These are phyloP conservation scores for Paraphoma sp. DNA, from an alignment of 2,329 filamentous ascomycete species.

Conservation along the genomic window DNA sequence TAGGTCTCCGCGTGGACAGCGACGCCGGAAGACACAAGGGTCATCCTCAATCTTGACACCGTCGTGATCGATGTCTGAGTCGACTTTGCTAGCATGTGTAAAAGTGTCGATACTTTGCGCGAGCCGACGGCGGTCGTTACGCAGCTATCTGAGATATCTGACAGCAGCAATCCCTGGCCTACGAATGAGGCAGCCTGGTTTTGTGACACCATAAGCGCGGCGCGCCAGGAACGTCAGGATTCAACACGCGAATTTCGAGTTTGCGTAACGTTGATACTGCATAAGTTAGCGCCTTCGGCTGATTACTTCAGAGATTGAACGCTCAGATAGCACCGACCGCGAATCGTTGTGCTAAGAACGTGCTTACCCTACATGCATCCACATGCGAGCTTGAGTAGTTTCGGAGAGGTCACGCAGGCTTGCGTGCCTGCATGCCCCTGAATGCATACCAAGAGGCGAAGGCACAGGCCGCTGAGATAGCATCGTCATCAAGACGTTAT, in stretches of 20 bases:
- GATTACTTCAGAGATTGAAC: not conserved
- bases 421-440: too few species aligned
- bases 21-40: too few species aligned
- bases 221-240: too few species aligned
- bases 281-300: too few species aligned
- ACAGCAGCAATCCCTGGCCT: not conserved
- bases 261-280: not conserved
- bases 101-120: not conserved
- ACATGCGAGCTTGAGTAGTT: too few species aligned
- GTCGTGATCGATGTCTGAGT: too few species aligned
- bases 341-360: not conserved
- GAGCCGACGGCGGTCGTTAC: slow-evolving; percentile 1
- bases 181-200: not conserved
- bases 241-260: not conserved
- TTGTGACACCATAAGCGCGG: not conserved
- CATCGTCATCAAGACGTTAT: not conserved
- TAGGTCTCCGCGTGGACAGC: too few species aligned
- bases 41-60: too few species aligned
- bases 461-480: not conserved
- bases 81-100: not conserved
- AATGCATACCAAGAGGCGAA: too few species aligned
- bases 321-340: not conserved
- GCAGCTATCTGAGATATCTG: not conserved
- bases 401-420: too few species aligned
- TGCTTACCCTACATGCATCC: not conserved